These are phyloP conservation scores for Podaxis pistillaris DNA, from an alignment of 768 basidiomycete genomes.

Conservation along the genomic window DNA sequence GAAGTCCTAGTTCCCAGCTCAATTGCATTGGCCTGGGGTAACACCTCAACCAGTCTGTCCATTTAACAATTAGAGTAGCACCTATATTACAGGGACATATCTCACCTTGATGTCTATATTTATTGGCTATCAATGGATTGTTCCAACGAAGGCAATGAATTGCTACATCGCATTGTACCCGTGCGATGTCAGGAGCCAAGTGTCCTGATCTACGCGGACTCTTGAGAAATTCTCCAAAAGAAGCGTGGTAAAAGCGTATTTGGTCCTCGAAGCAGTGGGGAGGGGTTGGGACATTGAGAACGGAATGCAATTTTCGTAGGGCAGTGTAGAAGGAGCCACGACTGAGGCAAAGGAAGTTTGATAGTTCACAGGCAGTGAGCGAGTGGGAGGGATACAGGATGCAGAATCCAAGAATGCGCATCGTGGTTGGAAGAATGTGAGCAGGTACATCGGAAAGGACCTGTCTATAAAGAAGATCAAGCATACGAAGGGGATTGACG, in stretches of 20 bases:
- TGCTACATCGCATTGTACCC: not conserved
- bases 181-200: not conserved
- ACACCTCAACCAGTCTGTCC: too few relatives aligned
- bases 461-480: not conserved
- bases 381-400: not conserved
- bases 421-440: not conserved
- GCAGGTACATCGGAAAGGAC: not conserved
- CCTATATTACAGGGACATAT: too few relatives aligned
- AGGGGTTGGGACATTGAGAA: not conserved
- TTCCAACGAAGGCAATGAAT: too few relatives aligned
- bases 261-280: not conserved
- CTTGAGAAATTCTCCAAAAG: not conserved
- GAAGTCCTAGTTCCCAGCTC: too few relatives aligned
- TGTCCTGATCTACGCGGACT: not conserved
- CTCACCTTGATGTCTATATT: too few relatives aligned
- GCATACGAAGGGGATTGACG: not conserved
- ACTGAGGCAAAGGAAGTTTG: not conserved
- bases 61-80: too few relatives aligned
- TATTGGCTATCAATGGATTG: too few relatives aligned
- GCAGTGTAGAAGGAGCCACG: not conserved
- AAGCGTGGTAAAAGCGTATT: not conserved
- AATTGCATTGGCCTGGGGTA: too few relatives aligned
- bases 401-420: not conserved
- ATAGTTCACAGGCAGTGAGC: not conserved
- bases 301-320: not conserved